Evolutionary conservation across 306 rosid genomes (phyloP), one percentile per base, ranked within the genome.

Genomic region (Elaeagnus macrophylla): DNA sequence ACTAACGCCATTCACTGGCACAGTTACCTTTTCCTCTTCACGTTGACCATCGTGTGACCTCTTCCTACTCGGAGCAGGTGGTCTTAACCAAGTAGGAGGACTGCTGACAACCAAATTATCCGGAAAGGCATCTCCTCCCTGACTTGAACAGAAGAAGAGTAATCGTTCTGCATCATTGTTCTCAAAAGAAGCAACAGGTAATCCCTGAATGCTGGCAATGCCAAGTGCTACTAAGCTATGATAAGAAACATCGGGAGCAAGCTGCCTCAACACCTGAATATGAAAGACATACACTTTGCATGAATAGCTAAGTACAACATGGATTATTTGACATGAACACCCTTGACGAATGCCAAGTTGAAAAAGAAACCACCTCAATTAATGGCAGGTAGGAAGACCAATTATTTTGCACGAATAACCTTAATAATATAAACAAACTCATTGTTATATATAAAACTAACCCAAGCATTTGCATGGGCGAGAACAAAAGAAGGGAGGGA

Each of bases 161-260:
- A 93, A 66, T 67, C 99, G 99, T 51, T 82, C 94, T n/a, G 96
- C 94, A 75, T 93, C 99, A 50, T 80, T 88, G 79, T 79, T 81
- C 77, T 82, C 94, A 52, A 87, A 93, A 43, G 99, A 80, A 55
- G 96, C 96, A 59, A 87, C 72, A 15, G 99, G 96, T 75, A 87
- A 76, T 54, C 99, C 96, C 69, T 93, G 99, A 68, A 93, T 76
- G 77, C 96, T 88, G 53, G 89, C 99, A 45, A 93, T 69, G 50
- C 99, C 99, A 59, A 93, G 94, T 69, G 89, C 94, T 57, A 84
- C 99, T 71, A 93, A 83, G 74, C 95, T 81, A 53, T 79, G 96
- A 66, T 73, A 84, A 39, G 96, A 75, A 68, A 81, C 75, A 68
- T 87, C 96, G 19, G 99, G 99, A 39, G 99, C 96, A 20, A 88